A percentile compares a stretch with the other conserved stretches of the same genome.
Conservation (phyloP, 2,329 filamentous ascomycete species). For the Fusarium sororula region DNA sequence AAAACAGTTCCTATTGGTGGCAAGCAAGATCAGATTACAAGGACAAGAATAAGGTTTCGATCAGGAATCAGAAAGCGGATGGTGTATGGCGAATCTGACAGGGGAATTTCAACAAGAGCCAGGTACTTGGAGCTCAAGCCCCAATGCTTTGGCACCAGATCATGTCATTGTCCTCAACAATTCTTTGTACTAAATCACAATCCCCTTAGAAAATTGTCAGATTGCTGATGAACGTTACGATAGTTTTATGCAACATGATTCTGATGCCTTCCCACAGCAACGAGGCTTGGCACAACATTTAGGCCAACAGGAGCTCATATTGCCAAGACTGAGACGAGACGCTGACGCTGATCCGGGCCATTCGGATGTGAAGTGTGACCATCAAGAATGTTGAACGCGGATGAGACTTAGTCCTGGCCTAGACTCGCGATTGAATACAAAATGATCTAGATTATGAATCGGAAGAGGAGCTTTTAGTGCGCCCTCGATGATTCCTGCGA, state of each 20-base stretch:
- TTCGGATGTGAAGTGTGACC: not conserved
- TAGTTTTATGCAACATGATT: accelerated
- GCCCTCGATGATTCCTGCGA: not conserved
- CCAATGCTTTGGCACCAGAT: not conserved
- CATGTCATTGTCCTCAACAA: not conserved
- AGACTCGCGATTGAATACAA: accelerated
- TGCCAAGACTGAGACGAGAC: not conserved
- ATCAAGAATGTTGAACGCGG: not conserved
- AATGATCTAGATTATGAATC: not conserved
- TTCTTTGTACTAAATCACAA: too few species aligned
- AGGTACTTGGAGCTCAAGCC: not conserved
- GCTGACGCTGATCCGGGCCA: not conserved
- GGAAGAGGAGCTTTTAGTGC: not conserved
- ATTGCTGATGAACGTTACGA: too few species aligned
- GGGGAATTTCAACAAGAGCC: not conserved
- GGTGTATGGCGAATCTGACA: not conserved
- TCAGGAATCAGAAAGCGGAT: not conserved
- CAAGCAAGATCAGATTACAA: not conserved
- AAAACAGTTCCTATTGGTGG: not conserved
- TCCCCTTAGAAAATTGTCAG: too few species aligned
- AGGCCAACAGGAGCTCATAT: not conserved
- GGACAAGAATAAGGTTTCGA: not conserved
- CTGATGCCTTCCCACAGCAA: not conserved
- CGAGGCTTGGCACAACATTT: not conserved
- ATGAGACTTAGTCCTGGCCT: not conserved